These are phyloP conservation scores for Aphanomyces invadans DNA, from an alignment of 352 stramenopile genomes.

Conservation along the genomic window DNA sequence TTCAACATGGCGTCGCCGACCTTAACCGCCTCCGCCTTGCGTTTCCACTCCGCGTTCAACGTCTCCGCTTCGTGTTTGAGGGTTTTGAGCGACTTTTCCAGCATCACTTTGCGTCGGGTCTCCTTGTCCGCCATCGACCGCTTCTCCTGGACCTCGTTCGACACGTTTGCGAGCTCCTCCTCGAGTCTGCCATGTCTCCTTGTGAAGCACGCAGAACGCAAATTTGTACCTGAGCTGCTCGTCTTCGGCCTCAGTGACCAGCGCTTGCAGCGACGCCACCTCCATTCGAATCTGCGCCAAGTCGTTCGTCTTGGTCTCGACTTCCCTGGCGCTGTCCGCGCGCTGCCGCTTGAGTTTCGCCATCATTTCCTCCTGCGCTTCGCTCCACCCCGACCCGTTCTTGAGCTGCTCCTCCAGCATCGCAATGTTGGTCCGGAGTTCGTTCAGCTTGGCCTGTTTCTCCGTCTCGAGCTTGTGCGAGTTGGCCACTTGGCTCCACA, in stretches of 20 bases:
- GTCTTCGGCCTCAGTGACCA: conserved; percentile 54
- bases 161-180: conserved; percentile 38
- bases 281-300: conserved; percentile 60
- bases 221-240: conserved; percentile 26
- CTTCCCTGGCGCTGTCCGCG: conserved; percentile 54
- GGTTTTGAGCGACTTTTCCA: conserved; percentile 63
- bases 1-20: conserved; percentile 38
- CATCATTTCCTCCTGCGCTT: conserved; percentile 66
- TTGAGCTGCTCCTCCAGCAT: conserved; percentile 53
- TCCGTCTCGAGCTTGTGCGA: conserved; percentile 55
- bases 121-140: conserved; percentile 53
- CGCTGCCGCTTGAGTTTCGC: conserved; percentile 60
- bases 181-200: conserved; percentile 29
- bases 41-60: conserved; percentile 37
- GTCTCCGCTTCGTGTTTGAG: conserved; percentile 59
- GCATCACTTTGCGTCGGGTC: conserved; percentile 44
- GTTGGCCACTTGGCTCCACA: conserved; percentile 50
- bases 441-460: conserved; percentile 69
- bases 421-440: conserved; percentile 50
- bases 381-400: conserved; percentile 30
- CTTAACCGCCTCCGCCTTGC: conserved; percentile 46
- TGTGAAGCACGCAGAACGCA: too few relatives aligned
- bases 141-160: conserved; percentile 50
- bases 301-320: conserved; percentile 58
- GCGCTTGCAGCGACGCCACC: conserved; percentile 48